Evolutionary conservation across 2,329 filamentous ascomycete genomes (phyloP).

Genomic region (Beauveria medogensis): DNA sequence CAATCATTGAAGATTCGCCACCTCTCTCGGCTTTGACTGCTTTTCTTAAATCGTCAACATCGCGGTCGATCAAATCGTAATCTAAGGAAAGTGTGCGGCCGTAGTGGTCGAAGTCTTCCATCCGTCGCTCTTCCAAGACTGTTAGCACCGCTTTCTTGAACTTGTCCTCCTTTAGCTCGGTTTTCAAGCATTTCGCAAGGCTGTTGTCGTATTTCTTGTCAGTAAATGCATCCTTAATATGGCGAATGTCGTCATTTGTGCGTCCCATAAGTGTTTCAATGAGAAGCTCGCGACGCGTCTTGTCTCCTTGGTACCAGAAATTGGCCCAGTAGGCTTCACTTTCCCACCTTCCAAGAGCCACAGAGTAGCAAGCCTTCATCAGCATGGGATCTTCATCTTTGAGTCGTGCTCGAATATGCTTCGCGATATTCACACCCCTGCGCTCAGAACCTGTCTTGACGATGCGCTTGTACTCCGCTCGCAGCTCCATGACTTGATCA

Average conservation of each 20-base stretch:
- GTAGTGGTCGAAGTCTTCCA: constrained; percentile 68
- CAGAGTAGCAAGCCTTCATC: constrained; percentile 86
- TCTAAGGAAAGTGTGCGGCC: constrained; percentile 53
- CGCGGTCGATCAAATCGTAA: constrained; percentile 53
- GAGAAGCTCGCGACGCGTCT: constrained; percentile 75
- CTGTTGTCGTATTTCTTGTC: constrained; percentile 88
- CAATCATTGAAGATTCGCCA: constrained; percentile 80
- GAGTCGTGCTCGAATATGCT: constrained; percentile 70
- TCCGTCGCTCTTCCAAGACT: constrained; percentile 72
- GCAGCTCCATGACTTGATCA: constrained; percentile 78
- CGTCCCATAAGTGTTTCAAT: constrained; percentile 92
- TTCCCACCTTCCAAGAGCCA: constrained; percentile 83
- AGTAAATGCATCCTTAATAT: constrained; percentile 80
- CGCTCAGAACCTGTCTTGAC: constrained; percentile 69
- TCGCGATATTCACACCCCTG: constrained; percentile 76
- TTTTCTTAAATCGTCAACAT: constrained; percentile 63
- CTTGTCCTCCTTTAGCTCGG: constrained; percentile 90
- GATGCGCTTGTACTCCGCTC: constrained; percentile 82
- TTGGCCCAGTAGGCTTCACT: constrained; percentile 97
- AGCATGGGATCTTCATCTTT: constrained; percentile 68
- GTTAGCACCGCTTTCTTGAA: constrained; percentile 83
- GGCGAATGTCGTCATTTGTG: constrained; percentile 74
- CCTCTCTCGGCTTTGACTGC: constrained; percentile 67
- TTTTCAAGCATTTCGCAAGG: constrained; percentile 77
- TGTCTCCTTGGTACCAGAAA: constrained; percentile 90